Base-by-base conservation (phyloP, 1,284 basidiomycete genomes). In the Sporisorium iseilematis-ciliati region DNA sequence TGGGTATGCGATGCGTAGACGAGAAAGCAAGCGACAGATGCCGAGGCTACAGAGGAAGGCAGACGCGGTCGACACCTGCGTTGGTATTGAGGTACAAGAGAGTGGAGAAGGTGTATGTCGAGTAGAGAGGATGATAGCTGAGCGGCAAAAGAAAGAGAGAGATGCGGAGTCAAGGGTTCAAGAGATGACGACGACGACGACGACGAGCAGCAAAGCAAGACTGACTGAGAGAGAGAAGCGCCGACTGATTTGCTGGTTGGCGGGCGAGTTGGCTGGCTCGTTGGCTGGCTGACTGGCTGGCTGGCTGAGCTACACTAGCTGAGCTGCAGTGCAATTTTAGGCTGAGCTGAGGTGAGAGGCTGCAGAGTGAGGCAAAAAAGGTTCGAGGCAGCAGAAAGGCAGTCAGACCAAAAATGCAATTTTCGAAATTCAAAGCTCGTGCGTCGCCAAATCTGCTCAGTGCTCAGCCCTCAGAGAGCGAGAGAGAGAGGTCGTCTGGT, bases 121-220 rank as follows among this genome's bases (percentile, higher is more conserved):
- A 33, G 52, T 12, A 20, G 25, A 55, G 29, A 45, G 42, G 16
- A 38, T 5, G 12, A 18, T 7, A 20, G 40, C 29, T 50, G 20
- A 25, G 50, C 23, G 5, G 23, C 38, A 25, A 43, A n/a, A 40
- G 35, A 42, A 4, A 18, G 31, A 31, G 35, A 38, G 35, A 38
- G 35, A 38, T n/a, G n/a, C 33, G 8, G 12, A 14, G 21, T 18
- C 20, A 25, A 41, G 54, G 29, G 43, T 48, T 26, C 43, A 38
- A 57, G 43, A 41, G 46, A 41, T 57, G 56, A 57, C 26, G 56
- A 57, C 55, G 55, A 57, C 45, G 41, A 45, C 45, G 33, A 38
- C 49, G 31, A 50, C 48, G 48, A 25, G 8, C 29, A 29, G 29
- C n/a, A n/a, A n/a, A n/a, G n/a, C n/a, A 29, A 29, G 18, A 21